Conservation (phyloP, 495 filamentous ascomycete species). For the Xylaria castorea region DNA sequence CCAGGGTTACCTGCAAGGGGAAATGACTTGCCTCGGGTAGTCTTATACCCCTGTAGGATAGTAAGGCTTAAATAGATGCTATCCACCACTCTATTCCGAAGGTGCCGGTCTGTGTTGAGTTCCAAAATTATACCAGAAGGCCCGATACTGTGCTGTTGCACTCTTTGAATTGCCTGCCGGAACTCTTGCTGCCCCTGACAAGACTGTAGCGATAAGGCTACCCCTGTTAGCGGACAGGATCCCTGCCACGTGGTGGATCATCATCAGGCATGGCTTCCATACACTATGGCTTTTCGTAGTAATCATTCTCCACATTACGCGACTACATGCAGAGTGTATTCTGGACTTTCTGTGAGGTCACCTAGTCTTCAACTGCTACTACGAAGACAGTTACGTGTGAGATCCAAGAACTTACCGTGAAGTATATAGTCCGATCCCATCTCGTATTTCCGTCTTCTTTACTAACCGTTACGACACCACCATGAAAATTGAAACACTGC, state of each 20-base stretch:
- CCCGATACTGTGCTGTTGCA: slow-evolving; percentile 13
- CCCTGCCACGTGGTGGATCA: slow-evolving; percentile 22
- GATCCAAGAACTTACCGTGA: not conserved
- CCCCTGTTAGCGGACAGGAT: slow-evolving; percentile 2
- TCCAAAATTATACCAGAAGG: slow-evolving; percentile 23
- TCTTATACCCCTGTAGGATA: not conserved
- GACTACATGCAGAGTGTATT: slow-evolving; percentile 12
- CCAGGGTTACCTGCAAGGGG: not conserved
- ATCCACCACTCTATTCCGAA: slow-evolving; percentile 1
- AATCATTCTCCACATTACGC: slow-evolving; percentile 18
- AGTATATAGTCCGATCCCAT: not conserved
- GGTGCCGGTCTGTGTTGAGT: not conserved
- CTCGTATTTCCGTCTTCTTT: not conserved
- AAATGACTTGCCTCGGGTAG: slow-evolving; percentile 12
- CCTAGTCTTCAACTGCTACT: not conserved
- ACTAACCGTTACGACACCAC: not conserved
- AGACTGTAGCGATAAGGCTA: slow-evolving; percentile 13
- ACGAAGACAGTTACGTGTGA: not conserved
- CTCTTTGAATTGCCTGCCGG: slow-evolving; percentile 23
- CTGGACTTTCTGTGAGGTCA: not conserved
- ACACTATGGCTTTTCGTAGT: slow-evolving; percentile 23
- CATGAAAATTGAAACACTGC: not conserved
- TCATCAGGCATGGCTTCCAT: slow-evolving; percentile 7
- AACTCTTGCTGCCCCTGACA: slow-evolving; percentile 9
- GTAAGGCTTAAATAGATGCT: slow-evolving; percentile 7